These are phyloP conservation scores for Flaveria brownii DNA, from an alignment of 129 eudicot species.

Conservation along the genomic window DNA sequence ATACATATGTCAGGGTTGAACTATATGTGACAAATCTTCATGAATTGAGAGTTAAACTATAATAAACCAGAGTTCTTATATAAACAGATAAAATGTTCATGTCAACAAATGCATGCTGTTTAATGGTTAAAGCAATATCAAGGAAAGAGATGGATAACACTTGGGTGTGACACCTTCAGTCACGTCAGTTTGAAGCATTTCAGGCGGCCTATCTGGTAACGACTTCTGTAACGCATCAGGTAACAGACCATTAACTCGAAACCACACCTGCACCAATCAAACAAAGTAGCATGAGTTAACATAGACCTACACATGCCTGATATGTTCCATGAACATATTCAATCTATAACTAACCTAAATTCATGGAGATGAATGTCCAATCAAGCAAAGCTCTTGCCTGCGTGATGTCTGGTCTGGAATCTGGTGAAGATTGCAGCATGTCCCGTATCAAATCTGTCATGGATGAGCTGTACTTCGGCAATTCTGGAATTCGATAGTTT, in stretches of 20 bases:
- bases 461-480: slow-evolving; percentile 75
- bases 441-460: slow-evolving; percentile 69
- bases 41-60: too few species aligned
- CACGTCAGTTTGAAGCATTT: slow-evolving; percentile 56
- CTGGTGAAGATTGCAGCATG: slow-evolving; percentile 93
- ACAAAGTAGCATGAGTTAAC: slow-evolving; percentile 30
- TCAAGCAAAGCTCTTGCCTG: slow-evolving; percentile 99
- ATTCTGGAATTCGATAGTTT: slow-evolving; percentile 90
- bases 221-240: slow-evolving; percentile 85
- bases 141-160: too few species aligned
- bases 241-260: slow-evolving; percentile 83
- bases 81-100: too few species aligned
- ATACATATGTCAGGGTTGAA: too few species aligned
- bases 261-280: slow-evolving; percentile 76
- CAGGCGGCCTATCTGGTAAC: slow-evolving; percentile 84
- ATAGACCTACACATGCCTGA: slow-evolving; percentile 28
- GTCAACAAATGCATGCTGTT: too few species aligned
- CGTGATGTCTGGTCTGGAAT: slow-evolving; percentile 97
- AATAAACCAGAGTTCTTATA: too few species aligned
- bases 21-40: too few species aligned
- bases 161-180: slow-evolving; percentile 55
- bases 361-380: slow-evolving; percentile 94
- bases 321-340: slow-evolving; percentile 48
- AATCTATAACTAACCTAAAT: slow-evolving; percentile 87
- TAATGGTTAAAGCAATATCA: too few species aligned